Conservation (phyloP, 345 rosid species). For the Geranium brycei region DNA sequence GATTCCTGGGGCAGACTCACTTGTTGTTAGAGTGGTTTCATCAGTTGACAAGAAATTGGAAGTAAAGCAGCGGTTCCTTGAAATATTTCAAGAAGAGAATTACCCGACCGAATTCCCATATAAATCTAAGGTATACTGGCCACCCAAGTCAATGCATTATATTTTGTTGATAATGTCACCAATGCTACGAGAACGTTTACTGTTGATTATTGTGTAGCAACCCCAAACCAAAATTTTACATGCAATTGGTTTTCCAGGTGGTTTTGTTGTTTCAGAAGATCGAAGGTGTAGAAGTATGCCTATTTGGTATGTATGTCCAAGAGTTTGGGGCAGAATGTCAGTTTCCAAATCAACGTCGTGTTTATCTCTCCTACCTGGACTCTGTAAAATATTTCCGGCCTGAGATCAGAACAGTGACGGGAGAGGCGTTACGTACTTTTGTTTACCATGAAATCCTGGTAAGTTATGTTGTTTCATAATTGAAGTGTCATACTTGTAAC, state of each 20-base stretch:
- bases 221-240: conserved; percentile 1
- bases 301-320: conserved; percentile 98
- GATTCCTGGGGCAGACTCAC: conserved; percentile 93
- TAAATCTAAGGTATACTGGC: conserved; percentile 68
- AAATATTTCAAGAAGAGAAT: conserved; percentile 78
- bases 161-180: not conserved
- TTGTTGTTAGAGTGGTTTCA: conserved; percentile 92
- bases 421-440: conserved; percentile 95
- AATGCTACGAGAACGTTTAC: not conserved
- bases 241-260: conserved; percentile 43
- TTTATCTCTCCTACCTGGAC: conserved; percentile 91
- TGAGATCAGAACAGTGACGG: conserved; percentile 71
- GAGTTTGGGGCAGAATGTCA: conserved; percentile 94
- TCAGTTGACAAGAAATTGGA: conserved; percentile 98
- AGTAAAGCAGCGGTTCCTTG: conserved; percentile 92
- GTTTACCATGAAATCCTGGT: conserved; percentile 98
- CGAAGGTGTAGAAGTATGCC: conserved; percentile 98
- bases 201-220: conserved; percentile 1
- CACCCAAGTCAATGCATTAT: not conserved
- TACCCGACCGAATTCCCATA: conserved; percentile 84
- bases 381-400: conserved; percentile 98
- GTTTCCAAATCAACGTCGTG: conserved; percentile 95
- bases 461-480: conserved; percentile 10
- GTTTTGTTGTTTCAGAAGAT: conserved; percentile 92
- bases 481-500: not conserved